Evolutionary conservation across 495 filamentous ascomycete species (phyloP), one percentile per base, ranked within the genome.

Genomic region (Podospora fimiseda): DNA sequence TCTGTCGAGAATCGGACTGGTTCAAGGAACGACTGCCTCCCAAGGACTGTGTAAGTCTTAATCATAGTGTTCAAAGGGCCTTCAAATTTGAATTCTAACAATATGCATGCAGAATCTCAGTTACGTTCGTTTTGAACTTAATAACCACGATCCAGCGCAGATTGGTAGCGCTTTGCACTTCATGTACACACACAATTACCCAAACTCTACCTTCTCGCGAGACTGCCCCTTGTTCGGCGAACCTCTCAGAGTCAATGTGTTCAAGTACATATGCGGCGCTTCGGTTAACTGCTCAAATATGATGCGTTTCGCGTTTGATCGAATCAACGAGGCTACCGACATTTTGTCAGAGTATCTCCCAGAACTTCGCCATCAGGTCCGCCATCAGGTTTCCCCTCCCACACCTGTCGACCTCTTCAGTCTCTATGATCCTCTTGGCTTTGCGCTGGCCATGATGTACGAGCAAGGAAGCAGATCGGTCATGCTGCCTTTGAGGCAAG

Each of bases 121-220:
- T 2, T 55, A 57, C 24, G 23, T 55, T 27, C 30, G 6, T 7
- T 48, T 60, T 33, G 24, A 55, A 11, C 43, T 45, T 30, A 9
- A 16, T 23, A 7, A 11, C 11, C 55, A 60, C 30, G 9, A 42
- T 27, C 11, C 18, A 3, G 16, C n/a, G 14, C 50, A 50, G 16
- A 39, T 65, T 18, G 47, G n/a, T 4, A 23, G 41, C 13, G 60
- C 46, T 2, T 39, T 67, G 1, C 20, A 51, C 1, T 67, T 57
- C 27, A 63, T 67, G 54, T 67, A 67, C 41, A 33, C 42, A 24
- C 44, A 61, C 22, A 24, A 52, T 57, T 51, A 47, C 43, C 43
- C 16, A 36, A 19, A 39, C 14, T 21, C 11, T 42, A 37, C 15
- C 9, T 18, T 42, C 38, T 9, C 18, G 18, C 43, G 38, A 14